Evolutionary conservation across 176 grass and related monocot species (phyloP), one percentile per base, ranked within the genome.

Genomic region (Elymus sibiricus): DNA sequence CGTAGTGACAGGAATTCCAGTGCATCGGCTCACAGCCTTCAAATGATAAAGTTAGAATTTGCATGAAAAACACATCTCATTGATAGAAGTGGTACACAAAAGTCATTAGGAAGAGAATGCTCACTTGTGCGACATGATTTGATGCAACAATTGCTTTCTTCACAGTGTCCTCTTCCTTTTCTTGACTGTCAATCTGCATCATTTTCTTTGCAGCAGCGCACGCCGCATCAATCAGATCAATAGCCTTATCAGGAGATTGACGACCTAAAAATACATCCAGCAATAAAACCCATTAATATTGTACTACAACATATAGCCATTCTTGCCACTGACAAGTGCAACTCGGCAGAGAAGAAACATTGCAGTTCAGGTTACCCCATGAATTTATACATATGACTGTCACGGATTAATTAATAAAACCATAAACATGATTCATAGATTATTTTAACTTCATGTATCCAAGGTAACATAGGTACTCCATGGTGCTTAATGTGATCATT

Each of bases 171-270:
- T 44, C 3, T 44, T 44, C 42, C 42, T 44, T 44, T 44, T 44
- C 42, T 44, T 44, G 42, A 44, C 42, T 12, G 11, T 44, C 42
- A 44, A 4, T 44, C 42, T 44, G 42, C 11, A 44, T 44, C 42
- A 44, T 44, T 44, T 44, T 44, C 42, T 44, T 40, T 38, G 38
- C 38, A 43, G 38, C 43, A 43, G 70, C 40, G 43, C 70, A 72
- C 1, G 70, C 70, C 5, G 22, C 89, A 86, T 98, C 95, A 68
- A 98, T 98, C 32, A 98, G 89, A 90, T 98, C 95, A 74, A 98
- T 98, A 68, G 95, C 95, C 83, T 98, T 98, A 88, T 93, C 89
- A 83, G 93, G 95, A 75, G 95, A 77, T 4, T 78, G 26, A 55
- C 31, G 29, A 78, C 53, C 76, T 72, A 15, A 22, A 22, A 9